Base-by-base conservation (phyloP, 1,139 yeast species). In the Ashbya aceris region DNA sequence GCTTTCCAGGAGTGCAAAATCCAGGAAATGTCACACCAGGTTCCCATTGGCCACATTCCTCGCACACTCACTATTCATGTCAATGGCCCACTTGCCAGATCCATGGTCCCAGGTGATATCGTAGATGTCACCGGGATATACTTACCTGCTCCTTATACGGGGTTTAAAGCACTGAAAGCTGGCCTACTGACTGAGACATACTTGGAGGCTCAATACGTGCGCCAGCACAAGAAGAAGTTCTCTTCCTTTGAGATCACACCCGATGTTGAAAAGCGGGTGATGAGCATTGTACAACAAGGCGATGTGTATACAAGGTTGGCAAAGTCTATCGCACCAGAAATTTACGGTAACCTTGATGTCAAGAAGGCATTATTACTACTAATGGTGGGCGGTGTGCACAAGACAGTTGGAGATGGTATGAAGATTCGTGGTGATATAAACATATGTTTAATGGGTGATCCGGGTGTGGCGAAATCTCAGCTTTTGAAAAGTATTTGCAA, bases 401-500 rank as follows among this genome's bases (percentile, higher is more conserved):
- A 93, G 62, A 85, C 79, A 58, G 79, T 89, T 54, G 95, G 95
- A 36, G 98, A 93, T 66, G 99, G 99, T 49, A 78, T 93, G 82
- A 80, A 83, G 58, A 91, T 93, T 58, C 80, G 99, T 70, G 99
- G 99, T 59, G 98, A 93, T 61, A 85, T 93, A 52, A 93, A 93
- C 61, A 79, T 93, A 42, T 84, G 97, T 68, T 73, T 93, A 44
- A 91, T 93, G 97, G 99, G 99, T 54, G 99, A 93, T 58, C 99
- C 99, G 32, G 98, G 98, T 72, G 98, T 93, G 44, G 99, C 99
- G 56, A 93, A 93, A 65, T 91, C 98, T 1, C 99, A 93, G 71
- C 71, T 93, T 56, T 71, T 93, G 49, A 91, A 91, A 62, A 85
- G 95, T 30, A 85, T 93, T 49, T 75, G 89, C 44, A 87, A 89